Evolutionary conservation across 148 eudicot species (phyloP).

Genomic region (Cornus suecica): DNA sequence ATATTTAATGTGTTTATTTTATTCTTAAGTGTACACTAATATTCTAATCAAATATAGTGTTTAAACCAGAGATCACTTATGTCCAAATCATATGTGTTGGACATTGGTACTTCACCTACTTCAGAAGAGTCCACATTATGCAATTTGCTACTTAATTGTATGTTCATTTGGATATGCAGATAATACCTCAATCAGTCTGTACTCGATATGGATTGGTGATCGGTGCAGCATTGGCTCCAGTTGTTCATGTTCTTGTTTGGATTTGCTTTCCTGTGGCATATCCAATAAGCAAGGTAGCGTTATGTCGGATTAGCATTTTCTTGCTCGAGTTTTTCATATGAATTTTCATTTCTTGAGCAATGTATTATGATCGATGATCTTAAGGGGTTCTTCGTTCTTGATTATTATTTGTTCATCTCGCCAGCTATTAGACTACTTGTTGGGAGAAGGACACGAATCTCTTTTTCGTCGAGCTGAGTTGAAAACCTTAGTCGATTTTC

Average conservation of each 20-base stretch:
- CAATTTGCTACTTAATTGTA: no score
- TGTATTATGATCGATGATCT: background rate
- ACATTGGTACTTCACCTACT: no score
- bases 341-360: background rate
- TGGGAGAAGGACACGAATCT: slow-evolving; percentile 46
- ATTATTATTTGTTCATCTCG: slow-evolving; percentile 11
- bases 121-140: no score
- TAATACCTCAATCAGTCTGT: slow-evolving; percentile 56
- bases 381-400: background rate
- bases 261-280: slow-evolving; percentile 62
- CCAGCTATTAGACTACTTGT: slow-evolving; percentile 52
- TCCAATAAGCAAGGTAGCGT: slow-evolving; percentile 70
- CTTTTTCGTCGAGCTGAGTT: slow-evolving; percentile 57
- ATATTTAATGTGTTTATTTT: no score
- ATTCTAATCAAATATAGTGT: no score
- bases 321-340: background rate
- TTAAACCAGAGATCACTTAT: no score
- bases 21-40: no score
- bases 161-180: slow-evolving; percentile 23
- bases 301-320: background rate
- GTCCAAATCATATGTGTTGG: no score
- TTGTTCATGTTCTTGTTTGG: slow-evolving; percentile 57
- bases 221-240: slow-evolving; percentile 55
- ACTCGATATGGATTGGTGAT: slow-evolving; percentile 49
- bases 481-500: slow-evolving; percentile 56